Evolutionary conservation across 768 basidiomycete genomes (phyloP), one percentile per base, ranked within the genome.

Genomic region (Rhodocollybia butyracea): DNA sequence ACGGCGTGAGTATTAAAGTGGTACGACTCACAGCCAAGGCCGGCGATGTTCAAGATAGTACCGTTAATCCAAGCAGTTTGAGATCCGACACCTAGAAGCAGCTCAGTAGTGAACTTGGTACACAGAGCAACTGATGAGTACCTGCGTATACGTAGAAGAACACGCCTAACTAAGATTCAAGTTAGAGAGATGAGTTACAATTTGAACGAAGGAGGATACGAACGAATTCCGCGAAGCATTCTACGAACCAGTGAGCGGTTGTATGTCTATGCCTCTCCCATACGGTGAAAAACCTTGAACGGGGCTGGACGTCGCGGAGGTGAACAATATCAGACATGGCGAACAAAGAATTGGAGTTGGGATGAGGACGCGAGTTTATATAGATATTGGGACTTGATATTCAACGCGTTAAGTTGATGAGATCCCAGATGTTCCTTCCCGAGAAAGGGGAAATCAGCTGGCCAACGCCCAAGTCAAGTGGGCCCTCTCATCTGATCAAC

Each of bases 151-250:
- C 76, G 62, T 84, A 86, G 57, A 88, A 68, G 65, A 85, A 86
- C 15, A 81, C 82, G 12, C 85, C 85, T 34, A 83, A 51, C 84
- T 85, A 57, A 17, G 29, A 52, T n/a, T 53, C n/a, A 19, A 40
- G 31, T 46, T 46, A 51, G 19, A 32, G 57, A 56, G 56, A 61
- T 24, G n/a, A n/a, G 19, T 13, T n/a, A 21, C n/a, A 11, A 10
- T 0, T 31, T 43, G 38, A 13, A 30, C 4, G 22, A 40, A 32
- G 32, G 19, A 46, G 19, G 19, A 48, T 3, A n/a, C 29, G 21
- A 67, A 86, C 84, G 60, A 73, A 68, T 67, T 89, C 88, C 8
- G 85, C 85, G 38, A 86, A 70, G 59, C 80, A 74, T 64, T 89
- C 83, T 12, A 79, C 69, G 1, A 80, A 51, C 76, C 81, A 77